Conservation (phyloP, 192 early-diverging fungal species). For the Coemansia sp. region DNA sequence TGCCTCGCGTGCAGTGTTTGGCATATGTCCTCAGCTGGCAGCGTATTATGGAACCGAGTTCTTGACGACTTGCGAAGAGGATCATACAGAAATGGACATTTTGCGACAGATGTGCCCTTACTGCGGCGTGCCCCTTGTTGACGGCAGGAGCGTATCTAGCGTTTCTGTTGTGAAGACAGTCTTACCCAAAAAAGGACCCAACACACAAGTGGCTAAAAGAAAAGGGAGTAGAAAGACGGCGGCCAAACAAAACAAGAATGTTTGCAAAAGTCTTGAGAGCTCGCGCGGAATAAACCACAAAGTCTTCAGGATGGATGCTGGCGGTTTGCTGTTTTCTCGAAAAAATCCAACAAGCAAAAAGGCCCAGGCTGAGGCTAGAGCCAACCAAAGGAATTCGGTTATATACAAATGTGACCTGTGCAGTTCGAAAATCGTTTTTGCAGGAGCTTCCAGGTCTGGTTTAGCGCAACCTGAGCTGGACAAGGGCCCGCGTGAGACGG, state of each 20-base stretch:
- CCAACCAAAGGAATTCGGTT: slow-evolving; percentile 21
- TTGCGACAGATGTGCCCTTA: slow-evolving; percentile 32
- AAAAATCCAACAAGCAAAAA: neutral
- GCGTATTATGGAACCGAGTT: slow-evolving; percentile 45
- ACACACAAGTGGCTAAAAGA: neutral
- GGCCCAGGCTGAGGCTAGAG: neutral
- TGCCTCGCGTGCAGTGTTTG: slow-evolving; percentile 37
- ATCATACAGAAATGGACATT: slow-evolving; percentile 20
- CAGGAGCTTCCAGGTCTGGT: slow-evolving; percentile 25
- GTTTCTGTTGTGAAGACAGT: slow-evolving; percentile 22
- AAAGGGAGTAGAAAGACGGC: neutral
- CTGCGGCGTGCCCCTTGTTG: slow-evolving; percentile 46
- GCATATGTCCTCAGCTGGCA: slow-evolving; percentile 48
- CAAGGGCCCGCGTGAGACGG: neutral
- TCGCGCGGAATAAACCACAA: neutral
- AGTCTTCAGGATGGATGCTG: neutral
- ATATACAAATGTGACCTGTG: slow-evolving; percentile 37
- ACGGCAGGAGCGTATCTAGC: slow-evolving; percentile 30
- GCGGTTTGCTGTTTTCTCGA: neutral
- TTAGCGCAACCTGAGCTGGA: slow-evolving; percentile 22
- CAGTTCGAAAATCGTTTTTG: slow-evolving; percentile 23
- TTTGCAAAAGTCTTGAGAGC: neutral
- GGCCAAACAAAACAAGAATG: neutral
- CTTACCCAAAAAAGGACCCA: neutral
- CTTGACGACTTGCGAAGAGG: slow-evolving; percentile 16